A percentile compares a stretch with the other conserved stretches of the same genome.
phyloP scores from a whole-genome alignment of 768 basidiomycete species.

The Sporobolomyces roseus region DNA sequence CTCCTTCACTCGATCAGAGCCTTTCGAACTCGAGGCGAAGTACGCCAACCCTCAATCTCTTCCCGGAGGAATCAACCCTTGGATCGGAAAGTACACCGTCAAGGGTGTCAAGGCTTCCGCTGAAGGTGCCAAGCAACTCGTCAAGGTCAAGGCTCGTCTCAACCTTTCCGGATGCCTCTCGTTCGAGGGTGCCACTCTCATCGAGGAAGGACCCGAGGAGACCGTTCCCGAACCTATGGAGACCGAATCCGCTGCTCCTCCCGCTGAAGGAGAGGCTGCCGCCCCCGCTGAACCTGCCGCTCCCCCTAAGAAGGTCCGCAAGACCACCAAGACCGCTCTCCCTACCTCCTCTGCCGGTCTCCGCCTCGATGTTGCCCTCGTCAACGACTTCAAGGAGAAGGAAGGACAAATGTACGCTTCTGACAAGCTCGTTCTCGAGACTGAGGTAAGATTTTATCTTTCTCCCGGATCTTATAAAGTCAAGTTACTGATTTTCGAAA shows the following conservation, averaged over 20 bases:
- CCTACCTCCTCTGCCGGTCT: constrained; percentile 64
- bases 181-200: constrained; percentile 73
- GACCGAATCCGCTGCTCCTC: constrained; percentile 53
- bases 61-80: constrained; percentile 77
- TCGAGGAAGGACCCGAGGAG: constrained; percentile 62
- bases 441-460: constrained; percentile 64
- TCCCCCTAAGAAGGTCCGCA: constrained; percentile 70
- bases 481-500: too few species aligned
- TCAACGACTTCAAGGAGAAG: constrained; percentile 69
- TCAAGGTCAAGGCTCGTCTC: constrained; percentile 86
- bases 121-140: constrained; percentile 68
- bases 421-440: constrained; percentile 96
- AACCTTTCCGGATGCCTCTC: constrained; percentile 81
- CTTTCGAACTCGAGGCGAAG: constrained; percentile 80
- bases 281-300: constrained; percentile 48
- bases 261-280: constrained; percentile 45
- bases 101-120: constrained; percentile 66
- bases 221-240: constrained; percentile 71
- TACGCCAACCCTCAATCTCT: constrained; percentile 71
- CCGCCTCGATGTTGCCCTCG: constrained; percentile 60
- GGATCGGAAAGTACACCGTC: constrained; percentile 73
- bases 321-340: constrained; percentile 75
- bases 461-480: not conserved
- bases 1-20: constrained; percentile 82
- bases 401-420: constrained; percentile 83